A percentile compares a stretch with the other conserved stretches of the same genome.
Evolutionary conservation across 2,329 filamentous ascomycete genomes (phyloP).

Genomic region (Orbilia oligospora): DNA sequence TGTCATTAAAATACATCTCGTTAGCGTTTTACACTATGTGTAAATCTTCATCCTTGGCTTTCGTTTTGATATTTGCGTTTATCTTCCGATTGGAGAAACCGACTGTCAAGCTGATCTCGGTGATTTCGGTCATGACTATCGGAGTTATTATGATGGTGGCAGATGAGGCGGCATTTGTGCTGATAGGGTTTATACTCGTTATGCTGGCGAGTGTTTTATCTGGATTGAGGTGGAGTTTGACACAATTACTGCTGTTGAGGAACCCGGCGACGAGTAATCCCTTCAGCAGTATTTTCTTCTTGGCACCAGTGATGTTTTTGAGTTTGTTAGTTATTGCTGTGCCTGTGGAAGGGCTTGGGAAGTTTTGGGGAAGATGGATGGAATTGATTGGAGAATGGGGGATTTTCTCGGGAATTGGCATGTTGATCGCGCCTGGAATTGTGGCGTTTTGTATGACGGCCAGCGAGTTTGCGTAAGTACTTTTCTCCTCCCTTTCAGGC

Average conservation of each 20-base stretch:
- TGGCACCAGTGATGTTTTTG: conserved; percentile 96
- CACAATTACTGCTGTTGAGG: conserved; percentile 92
- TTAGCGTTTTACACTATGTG: conserved; percentile 96
- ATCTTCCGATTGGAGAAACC: conserved; percentile 90
- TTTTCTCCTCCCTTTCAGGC: not conserved
- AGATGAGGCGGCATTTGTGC: conserved; percentile 90
- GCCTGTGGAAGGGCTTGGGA: conserved; percentile 83
- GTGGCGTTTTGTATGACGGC: conserved; percentile 98
- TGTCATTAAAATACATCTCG: conserved; percentile 93
- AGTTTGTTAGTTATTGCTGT: conserved; percentile 84
- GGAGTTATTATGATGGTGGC: conserved; percentile 99
- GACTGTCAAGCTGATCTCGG: conserved; percentile 85
- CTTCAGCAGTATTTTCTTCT: conserved; percentile 95
- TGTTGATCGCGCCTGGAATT: conserved; percentile 88
- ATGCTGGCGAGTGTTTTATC: conserved; percentile 95
- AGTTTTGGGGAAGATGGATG: conserved; percentile 77
- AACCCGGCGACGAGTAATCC: conserved; percentile 97
- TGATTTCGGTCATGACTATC: conserved; percentile 91
- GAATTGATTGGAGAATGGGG: conserved; percentile 79
- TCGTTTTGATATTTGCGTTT: conserved; percentile 95
- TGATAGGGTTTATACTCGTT: conserved; percentile 88
- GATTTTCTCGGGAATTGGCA: conserved; percentile 74
- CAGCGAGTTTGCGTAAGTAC: conserved; percentile 82
- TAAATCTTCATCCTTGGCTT: conserved; percentile 95
- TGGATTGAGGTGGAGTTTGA: conserved; percentile 98